These are phyloP conservation scores for Coniochaeta prunicola DNA, from an alignment of 2,329 filamentous ascomycete species.

Conservation along the genomic window DNA sequence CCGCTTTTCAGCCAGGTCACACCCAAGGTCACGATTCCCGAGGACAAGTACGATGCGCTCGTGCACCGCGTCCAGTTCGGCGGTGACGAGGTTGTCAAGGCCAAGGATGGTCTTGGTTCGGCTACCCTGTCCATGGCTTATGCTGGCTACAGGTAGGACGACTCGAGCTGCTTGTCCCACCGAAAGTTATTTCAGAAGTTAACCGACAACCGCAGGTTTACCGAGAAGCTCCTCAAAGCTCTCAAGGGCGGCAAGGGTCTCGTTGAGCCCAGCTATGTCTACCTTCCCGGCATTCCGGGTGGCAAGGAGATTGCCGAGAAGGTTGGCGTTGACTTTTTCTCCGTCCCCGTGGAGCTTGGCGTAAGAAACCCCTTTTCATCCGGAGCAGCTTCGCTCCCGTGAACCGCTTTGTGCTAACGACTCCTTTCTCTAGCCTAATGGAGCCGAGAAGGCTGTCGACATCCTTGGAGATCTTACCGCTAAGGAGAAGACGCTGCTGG, in stretches of 20 bases:
- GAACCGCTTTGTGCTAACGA: constrained; percentile 4
- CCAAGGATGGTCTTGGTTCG: constrained; percentile 76
- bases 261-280: constrained; percentile 91
- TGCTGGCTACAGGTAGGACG: constrained; percentile 76
- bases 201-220: constrained; percentile 55
- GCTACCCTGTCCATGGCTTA: constrained; percentile 85
- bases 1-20: constrained; percentile 91
- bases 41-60: constrained; percentile 83
- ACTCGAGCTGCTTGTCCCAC: constrained; percentile 7
- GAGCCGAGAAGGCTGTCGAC: constrained; percentile 80
- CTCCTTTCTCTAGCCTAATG: constrained; percentile 54
- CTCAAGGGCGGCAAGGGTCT: constrained; percentile 84
- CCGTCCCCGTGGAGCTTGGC: constrained; percentile 89
- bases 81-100: constrained; percentile 87
- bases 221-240: constrained; percentile 89
- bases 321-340: constrained; percentile 89
- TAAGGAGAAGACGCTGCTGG: constrained; percentile 82
- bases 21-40: constrained; percentile 72
- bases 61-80: constrained; percentile 96
- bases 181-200: background rate
- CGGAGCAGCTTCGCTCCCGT: background rate
- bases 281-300: constrained; percentile 82
- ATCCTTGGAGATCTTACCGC: constrained; percentile 70
- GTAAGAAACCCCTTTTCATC: constrained; percentile 48
- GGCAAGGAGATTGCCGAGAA: constrained; percentile 80